Percentiles rank a stretch among this genome's conserved stretches.
phyloP scores from a whole-genome alignment of 1,284 basidiomycete species.

The Microstroma glucosiphilum region DNA sequence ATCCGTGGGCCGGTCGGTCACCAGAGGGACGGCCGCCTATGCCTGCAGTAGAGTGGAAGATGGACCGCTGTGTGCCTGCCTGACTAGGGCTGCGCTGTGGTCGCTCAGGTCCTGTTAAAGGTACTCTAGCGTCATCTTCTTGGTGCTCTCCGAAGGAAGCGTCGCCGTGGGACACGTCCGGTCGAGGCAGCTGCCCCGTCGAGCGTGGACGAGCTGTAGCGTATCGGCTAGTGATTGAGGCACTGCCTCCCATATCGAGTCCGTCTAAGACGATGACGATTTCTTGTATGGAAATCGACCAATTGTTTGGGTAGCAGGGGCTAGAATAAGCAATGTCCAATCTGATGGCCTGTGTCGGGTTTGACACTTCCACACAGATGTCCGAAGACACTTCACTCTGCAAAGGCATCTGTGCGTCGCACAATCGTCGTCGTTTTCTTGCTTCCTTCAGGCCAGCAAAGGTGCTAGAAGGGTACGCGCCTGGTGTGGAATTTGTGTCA shows the following conservation, averaged over 20 bases:
- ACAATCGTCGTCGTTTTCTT: background rate
- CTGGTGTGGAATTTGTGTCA: background rate
- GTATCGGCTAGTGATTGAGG: background rate
- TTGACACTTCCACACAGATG: slow-evolving; percentile 7
- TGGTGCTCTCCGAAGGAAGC: background rate
- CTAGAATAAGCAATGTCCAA: slow-evolving; percentile 43
- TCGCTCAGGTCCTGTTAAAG: too few relatives aligned
- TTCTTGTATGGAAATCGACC: slow-evolving; percentile 25
- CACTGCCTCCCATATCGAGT: background rate
- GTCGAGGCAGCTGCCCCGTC: background rate
- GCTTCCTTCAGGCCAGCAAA: background rate
- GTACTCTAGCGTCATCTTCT: background rate
- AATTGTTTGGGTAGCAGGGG: slow-evolving; percentile 37
- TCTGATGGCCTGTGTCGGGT: slow-evolving; percentile 17
- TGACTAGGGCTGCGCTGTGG: too few relatives aligned
- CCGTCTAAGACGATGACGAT: background rate
- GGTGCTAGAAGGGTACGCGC: background rate
- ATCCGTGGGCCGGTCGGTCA: too few relatives aligned
- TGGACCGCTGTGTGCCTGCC: too few relatives aligned
- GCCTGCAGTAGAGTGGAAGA: too few relatives aligned
- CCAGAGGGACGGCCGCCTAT: too few relatives aligned
- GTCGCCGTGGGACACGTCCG: background rate
- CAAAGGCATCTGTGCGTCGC: too few relatives aligned
- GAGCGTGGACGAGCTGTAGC: background rate
- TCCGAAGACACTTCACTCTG: too few relatives aligned